A percentile compares a stretch with the other conserved stretches of the same genome.
These are phyloP conservation scores for Leccinum subgranulosum DNA, from an alignment of 768 basidiomycete species.

Conservation along the genomic window DNA sequence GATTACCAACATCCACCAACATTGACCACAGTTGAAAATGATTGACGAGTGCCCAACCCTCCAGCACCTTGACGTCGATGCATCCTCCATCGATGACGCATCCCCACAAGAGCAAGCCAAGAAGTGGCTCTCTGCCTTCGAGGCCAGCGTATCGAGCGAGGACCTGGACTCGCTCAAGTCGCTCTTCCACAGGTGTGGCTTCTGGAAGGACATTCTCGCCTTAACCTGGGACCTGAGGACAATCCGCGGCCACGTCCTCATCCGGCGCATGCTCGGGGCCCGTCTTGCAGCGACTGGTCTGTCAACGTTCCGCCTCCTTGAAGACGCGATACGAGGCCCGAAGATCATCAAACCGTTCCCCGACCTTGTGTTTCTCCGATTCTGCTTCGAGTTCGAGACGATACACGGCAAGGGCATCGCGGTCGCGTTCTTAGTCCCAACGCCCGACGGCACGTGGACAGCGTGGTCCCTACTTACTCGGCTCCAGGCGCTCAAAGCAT, in stretches of 20 bases:
- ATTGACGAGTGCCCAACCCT: conserved; percentile 19
- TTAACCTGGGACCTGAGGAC: conserved; percentile 57
- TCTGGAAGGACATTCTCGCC: conserved; percentile 52
- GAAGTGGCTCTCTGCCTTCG: conserved; percentile 22
- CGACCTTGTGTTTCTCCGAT: conserved; percentile 55
- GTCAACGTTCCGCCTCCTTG: conserved; percentile 15
- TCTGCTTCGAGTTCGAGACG: conserved; percentile 55
- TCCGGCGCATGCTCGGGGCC: conserved; percentile 36
- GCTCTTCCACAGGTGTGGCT: conserved; percentile 25
- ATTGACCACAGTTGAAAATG: too few relatives aligned
- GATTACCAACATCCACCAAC: too few relatives aligned
- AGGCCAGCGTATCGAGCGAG: not conserved
- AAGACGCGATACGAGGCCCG: conserved; percentile 27
- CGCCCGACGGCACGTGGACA: conserved; percentile 45
- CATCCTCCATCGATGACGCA: conserved; percentile 4
- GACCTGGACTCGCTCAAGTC: not conserved
- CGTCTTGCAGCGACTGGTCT: conserved; percentile 29
- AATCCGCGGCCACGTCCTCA: conserved; percentile 36
- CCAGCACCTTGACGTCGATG: conserved; percentile 14
- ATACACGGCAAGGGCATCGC: conserved; percentile 48
- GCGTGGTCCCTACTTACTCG: conserved; percentile 59
- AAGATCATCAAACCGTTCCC: conserved; percentile 41
- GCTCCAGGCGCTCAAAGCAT: conserved; percentile 51
- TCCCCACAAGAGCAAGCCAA: conserved; percentile 8
- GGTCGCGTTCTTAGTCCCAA: conserved; percentile 48